phyloP scores from a whole-genome alignment of 2,329 filamentous ascomycete genomes.

The Xylariaceae sp. region DNA sequence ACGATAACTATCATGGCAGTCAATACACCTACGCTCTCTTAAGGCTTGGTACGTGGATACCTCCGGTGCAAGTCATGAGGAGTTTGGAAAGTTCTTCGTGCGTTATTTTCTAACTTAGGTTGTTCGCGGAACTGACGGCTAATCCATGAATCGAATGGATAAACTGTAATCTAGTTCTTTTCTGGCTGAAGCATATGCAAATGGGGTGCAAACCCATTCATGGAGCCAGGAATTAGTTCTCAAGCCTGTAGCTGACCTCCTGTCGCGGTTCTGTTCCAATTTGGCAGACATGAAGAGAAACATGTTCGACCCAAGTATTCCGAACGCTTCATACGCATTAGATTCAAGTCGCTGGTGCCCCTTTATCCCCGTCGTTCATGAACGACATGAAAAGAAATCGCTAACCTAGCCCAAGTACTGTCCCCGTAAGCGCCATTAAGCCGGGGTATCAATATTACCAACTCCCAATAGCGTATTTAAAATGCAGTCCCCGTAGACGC shows the following conservation, averaged over 20 bases:
- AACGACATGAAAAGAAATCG: not conserved
- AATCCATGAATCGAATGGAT: no score
- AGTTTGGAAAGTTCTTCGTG: not conserved
- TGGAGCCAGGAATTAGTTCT: not conserved
- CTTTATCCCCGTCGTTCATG: not conserved
- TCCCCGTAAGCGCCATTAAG: not conserved
- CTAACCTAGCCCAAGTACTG: not conserved
- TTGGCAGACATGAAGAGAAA: not conserved
- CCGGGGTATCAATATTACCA: slow-evolving; percentile 11
- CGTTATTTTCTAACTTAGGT: no score
- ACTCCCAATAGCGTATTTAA: slow-evolving; percentile 4
- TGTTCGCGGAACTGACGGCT: no score
- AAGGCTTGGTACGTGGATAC: not conserved
- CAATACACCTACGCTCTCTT: slow-evolving; percentile 29
- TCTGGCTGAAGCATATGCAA: not conserved
- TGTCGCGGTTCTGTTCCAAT: not conserved
- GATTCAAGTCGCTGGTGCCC: not conserved
- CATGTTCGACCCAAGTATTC: not conserved
- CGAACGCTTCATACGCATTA: not conserved
- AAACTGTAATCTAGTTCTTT: no score
- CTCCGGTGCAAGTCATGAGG: slow-evolving; percentile 5
- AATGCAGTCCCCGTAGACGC: not conserved
- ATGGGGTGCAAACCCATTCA: not conserved
- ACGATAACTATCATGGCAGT: slow-evolving; percentile 30
- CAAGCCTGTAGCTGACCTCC: not conserved